Percentiles rank a stretch among this genome's conserved stretches.
Conservation (phyloP, 495 filamentous ascomycete genomes). For the Penicillium bovifimosum region DNA sequence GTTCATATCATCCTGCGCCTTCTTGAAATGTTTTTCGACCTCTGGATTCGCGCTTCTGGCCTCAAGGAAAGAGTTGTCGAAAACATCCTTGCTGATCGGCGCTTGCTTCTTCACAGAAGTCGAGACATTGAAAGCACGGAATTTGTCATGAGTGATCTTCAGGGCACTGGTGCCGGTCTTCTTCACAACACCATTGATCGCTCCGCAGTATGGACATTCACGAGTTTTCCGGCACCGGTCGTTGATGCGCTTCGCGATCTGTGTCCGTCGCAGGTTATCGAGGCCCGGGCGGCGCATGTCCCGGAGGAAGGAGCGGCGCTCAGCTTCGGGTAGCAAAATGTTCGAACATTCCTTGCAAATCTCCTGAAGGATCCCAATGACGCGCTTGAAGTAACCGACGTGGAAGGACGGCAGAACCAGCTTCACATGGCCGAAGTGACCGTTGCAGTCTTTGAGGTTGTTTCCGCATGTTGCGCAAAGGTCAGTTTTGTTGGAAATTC, state of each 20-base stretch:
- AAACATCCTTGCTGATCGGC: constrained; percentile 70
- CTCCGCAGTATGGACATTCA: constrained; percentile 66
- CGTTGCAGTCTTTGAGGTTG: constrained; percentile 73
- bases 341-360: constrained; percentile 77
- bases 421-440: constrained; percentile 90
- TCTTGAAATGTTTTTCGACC: constrained; percentile 82
- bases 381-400: constrained; percentile 89
- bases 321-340: constrained; percentile 71
- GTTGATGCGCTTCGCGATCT: constrained; percentile 80
- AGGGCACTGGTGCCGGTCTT: constrained; percentile 71
- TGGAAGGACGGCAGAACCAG: constrained; percentile 89
- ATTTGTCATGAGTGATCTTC: constrained; percentile 93
- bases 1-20: constrained; percentile 91
- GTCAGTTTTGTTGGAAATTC: constrained; percentile 72
- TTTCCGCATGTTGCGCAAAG: constrained; percentile 78
- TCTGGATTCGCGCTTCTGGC: constrained; percentile 69
- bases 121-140: constrained; percentile 76
- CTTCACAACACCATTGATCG: constrained; percentile 81
- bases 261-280: constrained; percentile 74
- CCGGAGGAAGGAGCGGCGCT: constrained; percentile 65
- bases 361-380: constrained; percentile 80
- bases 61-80: constrained; percentile 76
- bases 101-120: constrained; percentile 76
- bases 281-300: constrained; percentile 75
- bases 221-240: constrained; percentile 82